phyloP scores from a whole-genome alignment of 1,284 basidiomycete species.

The Ceratorhiza oryzae-sativae region DNA sequence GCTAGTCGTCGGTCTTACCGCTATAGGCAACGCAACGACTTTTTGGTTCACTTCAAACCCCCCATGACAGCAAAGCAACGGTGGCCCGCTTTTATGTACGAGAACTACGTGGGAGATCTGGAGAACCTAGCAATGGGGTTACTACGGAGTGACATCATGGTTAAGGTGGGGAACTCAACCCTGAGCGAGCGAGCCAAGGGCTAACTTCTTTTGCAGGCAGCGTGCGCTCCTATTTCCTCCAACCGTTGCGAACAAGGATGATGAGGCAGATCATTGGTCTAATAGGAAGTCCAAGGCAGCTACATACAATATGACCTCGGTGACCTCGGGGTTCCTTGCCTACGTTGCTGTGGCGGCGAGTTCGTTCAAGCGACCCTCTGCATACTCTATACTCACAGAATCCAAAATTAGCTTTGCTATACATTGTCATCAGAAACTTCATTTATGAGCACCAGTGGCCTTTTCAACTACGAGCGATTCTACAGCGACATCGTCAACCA shows the following conservation, averaged over 20 bases:
- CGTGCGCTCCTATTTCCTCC: background rate
- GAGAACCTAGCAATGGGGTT: background rate
- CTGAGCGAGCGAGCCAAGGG: background rate
- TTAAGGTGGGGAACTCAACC: background rate
- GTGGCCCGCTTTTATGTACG: slow-evolving; percentile 15
- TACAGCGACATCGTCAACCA: slow-evolving; percentile 6
- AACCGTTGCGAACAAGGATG: background rate
- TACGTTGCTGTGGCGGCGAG: slow-evolving; percentile 13
- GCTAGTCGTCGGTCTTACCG: background rate
- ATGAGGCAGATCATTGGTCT: background rate
- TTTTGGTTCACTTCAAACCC: background rate
- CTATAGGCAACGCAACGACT: background rate
- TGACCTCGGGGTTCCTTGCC: slow-evolving; percentile 3
- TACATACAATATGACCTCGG: background rate
- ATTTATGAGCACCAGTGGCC: background rate
- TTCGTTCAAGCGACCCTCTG: background rate
- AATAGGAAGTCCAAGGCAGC: slow-evolving; percentile 8
- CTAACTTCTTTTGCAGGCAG: background rate
- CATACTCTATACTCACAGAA: background rate
- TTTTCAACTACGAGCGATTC: slow-evolving; percentile 15
- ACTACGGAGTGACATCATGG: background rate
- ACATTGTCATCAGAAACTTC: slow-evolving; percentile 1
- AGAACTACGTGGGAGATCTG: background rate
- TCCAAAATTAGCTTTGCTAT: background rate
- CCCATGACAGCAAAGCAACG: slow-evolving; percentile 1